Evolutionary conservation across 176 grass and related monocot species (phyloP), one percentile per base, ranked within the genome.

Genomic region (Avena eriantha): DNA sequence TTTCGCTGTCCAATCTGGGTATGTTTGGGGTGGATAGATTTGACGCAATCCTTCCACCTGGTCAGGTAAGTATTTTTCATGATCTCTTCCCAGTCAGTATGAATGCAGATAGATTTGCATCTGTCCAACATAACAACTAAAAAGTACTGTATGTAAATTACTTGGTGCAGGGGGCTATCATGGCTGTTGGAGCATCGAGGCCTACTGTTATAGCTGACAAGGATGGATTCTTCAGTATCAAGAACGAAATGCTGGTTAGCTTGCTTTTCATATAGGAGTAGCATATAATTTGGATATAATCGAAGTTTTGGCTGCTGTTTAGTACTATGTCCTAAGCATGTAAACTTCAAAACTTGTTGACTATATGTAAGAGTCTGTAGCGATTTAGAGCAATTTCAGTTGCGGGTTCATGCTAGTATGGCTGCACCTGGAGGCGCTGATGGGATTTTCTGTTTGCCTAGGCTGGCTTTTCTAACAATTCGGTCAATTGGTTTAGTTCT

Each of bases 11-110:
- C 21, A 99, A 99, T 90, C 80, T 99, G 72, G 92, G 94, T 91
- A 96, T 96, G 97, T 99, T 96, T 93, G 97, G 97, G 16, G 94
- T 99, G 5, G 92, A 96, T 67, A 92, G 89, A 86, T 99, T 99
- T 10, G 94, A 99, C 60, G 97, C 97, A 34, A 99, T 99, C 79
- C 97, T 99, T 96, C 97, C 94, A 87, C 92, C 94, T 88, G 92
- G 94, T 83, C 94, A 96, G 89, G 97, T 99, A 48, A n/a, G 57
- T 76, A 83, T 86, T 87, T 87, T 88, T 58, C 29, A n/a, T 68
- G 15, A 11, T 81, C 35, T 68, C 55, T 36, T 48, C 4, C 13
- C 69, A 24, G 19, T 73, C 10, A 56, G 35, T 80, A 85, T 66
- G 21, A 47, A 18, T 60, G 9, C n/a, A 57, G 19, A 43, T 88